Conservation (phyloP, 441 rosid species). For the Aleurites moluccanus region DNA sequence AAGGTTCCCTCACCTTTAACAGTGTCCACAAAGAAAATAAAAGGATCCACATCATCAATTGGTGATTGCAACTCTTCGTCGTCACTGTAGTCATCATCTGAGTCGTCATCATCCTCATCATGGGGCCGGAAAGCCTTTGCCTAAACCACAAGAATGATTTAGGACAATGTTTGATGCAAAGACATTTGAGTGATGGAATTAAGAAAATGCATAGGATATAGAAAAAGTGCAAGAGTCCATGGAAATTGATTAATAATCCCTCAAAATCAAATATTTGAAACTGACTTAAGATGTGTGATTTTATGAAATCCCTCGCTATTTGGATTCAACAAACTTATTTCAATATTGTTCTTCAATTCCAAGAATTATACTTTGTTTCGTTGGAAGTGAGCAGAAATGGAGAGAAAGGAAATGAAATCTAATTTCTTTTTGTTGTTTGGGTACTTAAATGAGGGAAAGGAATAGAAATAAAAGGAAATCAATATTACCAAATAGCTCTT, state of each 20-base stretch:
- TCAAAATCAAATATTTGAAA: not conserved
- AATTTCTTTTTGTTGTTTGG: too few species aligned
- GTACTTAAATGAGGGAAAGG: too few species aligned
- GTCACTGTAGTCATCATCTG: slow-evolving; percentile 80
- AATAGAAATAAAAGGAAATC: too few species aligned
- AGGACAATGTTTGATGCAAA: not conserved
- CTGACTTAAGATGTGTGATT: not conserved
- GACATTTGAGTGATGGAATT: not conserved
- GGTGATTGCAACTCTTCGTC: slow-evolving; percentile 96
- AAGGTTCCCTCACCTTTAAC: slow-evolving; percentile 57
- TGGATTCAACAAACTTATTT: not conserved
- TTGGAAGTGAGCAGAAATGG: too few species aligned
- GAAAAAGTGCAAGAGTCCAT: not conserved
- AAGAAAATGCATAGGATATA: not conserved
- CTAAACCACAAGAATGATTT: slow-evolving; percentile 29
- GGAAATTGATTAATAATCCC: not conserved
- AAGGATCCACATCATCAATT: slow-evolving; percentile 94
- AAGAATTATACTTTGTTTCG: not conserved
- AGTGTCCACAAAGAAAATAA: slow-evolving; percentile 82
- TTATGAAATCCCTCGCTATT: not conserved
- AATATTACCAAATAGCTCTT: too few species aligned
- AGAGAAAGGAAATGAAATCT: too few species aligned
- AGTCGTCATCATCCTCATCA: slow-evolving; percentile 68
- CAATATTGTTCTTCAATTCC: not conserved
- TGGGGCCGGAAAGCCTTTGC: slow-evolving; percentile 74